Evolutionary conservation across 306 rosid genomes (phyloP).

Genomic region (Vigna unguiculata): DNA sequence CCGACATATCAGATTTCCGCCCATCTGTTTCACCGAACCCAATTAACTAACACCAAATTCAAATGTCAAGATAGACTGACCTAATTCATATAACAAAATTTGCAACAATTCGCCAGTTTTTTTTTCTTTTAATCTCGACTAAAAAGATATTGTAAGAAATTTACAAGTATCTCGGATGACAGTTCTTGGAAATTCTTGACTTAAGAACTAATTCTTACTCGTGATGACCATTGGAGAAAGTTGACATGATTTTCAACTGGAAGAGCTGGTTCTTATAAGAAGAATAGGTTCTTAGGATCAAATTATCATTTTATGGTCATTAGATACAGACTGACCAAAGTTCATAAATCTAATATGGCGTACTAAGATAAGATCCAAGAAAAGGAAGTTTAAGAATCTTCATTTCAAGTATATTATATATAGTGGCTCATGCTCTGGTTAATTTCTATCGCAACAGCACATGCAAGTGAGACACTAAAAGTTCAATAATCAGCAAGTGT

Average conservation of each 20-base stretch:
- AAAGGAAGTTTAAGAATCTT: background rate
- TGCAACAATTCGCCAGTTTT: background rate
- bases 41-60: slow-evolving; percentile 2
- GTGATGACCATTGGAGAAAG: background rate
- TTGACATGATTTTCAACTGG: background rate
- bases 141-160: slow-evolving; percentile 10
- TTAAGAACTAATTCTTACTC: background rate
- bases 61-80: slow-evolving; percentile 5
- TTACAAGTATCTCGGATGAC: background rate
- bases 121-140: too few species aligned
- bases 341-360: too few species aligned
- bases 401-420: background rate
- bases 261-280: background rate
- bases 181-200: background rate
- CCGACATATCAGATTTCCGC: slow-evolving; percentile 4
- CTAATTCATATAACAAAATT: background rate
- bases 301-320: background rate
- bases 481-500: slow-evolving; percentile 13
- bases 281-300: background rate
- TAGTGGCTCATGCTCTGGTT: background rate
- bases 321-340: too few species aligned
- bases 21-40: background rate
- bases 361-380: too few species aligned
- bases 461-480: slow-evolving; percentile 6
- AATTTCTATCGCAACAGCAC: background rate